phyloP scores from a whole-genome alignment of 345 rosid genomes.

The Garcia nutans region DNA sequence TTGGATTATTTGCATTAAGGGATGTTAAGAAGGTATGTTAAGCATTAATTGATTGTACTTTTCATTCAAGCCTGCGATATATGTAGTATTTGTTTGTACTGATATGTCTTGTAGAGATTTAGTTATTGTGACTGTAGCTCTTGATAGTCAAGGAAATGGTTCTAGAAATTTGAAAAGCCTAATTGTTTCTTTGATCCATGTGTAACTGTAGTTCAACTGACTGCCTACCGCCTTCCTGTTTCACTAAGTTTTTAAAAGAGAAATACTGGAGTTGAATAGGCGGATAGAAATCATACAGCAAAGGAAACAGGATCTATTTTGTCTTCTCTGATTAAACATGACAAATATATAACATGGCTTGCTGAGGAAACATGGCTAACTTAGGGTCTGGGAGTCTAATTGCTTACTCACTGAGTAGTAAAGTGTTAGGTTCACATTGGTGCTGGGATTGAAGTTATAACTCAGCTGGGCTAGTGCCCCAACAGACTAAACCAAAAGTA shows the following conservation, averaged over 20 bases:
- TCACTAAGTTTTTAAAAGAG: neutral
- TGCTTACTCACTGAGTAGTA: neutral
- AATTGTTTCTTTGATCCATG: no score
- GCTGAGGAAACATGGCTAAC: neutral
- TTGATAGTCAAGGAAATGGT: neutral
- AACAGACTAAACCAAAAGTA: neutral
- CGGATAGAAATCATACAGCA: neutral
- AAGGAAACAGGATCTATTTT: neutral
- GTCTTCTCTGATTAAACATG: neutral
- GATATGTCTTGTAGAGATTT: neutral
- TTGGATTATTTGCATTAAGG: slow-evolving; percentile 87
- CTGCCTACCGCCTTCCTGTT: neutral
- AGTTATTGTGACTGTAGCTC: neutral
- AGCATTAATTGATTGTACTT: neutral
- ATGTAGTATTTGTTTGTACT: neutral
- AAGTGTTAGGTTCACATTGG: neutral
- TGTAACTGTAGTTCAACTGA: neutral
- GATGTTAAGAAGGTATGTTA: slow-evolving; percentile 76
- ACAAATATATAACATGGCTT: neutral
- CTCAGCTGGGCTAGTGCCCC: neutral
- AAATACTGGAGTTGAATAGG: neutral
- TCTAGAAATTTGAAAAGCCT: neutral
- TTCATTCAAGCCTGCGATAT: neutral
- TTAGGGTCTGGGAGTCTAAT: neutral
- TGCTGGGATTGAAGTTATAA: neutral